Base-by-base conservation (phyloP, 306 rosid genomes). In the Sphenostylis stenocarpa region DNA sequence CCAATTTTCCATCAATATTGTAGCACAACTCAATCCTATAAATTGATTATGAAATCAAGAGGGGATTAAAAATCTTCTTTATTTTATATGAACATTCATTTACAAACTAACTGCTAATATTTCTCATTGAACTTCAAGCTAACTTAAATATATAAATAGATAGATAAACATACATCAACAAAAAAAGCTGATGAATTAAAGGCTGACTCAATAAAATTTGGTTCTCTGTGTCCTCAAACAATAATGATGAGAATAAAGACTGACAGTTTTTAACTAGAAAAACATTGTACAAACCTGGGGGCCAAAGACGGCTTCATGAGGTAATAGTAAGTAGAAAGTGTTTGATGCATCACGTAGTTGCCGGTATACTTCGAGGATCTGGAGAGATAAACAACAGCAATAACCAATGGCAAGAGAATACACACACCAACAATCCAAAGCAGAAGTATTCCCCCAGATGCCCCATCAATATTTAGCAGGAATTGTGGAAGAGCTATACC, bases 281-380 rank as follows among this genome's bases (percentile, higher is more conserved):
- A 34, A 47, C 62, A 67, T 44, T 79, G 29, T 31, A 65, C 14
- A 28, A 85, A 92, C 99, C 93, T 96, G 58, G 99, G 98, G 76
- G 99, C 98, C 87, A 96, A 88, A 81, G 98, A 92, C 67, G 96
- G 96, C 85, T 92, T 96, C 99, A 96, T 96, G 52, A 85, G 80
- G 87, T 92, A 81, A 83, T 89, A 92, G 87, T 95, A 95, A 33
- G 92, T 86, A 52, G 90, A 90, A 71, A 95, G 84, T 1, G 99
- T 95, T 48, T 95, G 97, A 88, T 93, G 99, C 99, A 95, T 95
- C 76, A 95, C 99, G 81, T 92, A 92, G 82, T 95, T 95, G 79
- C 97, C 99, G 0, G 97, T 90, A 84, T 95, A 95, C 85, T 95
- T 95, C 19, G 98, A 86, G 7, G 99, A 96, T 84, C 90, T 90